Base-by-base conservation (phyloP, 2,329 filamentous ascomycete species). In the Colletotrichum sidae region DNA sequence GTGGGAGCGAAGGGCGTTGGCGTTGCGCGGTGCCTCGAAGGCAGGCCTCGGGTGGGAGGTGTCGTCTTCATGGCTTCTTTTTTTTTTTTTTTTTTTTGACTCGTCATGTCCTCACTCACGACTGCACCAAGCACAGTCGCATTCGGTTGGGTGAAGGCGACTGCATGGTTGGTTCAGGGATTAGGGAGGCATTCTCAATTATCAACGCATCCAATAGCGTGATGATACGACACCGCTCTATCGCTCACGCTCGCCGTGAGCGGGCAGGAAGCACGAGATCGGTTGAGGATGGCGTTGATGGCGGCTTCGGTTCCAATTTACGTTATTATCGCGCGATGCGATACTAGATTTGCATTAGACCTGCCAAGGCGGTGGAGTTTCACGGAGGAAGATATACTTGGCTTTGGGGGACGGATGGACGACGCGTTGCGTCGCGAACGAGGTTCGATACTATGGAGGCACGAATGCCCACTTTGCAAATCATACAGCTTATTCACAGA, bases 301-400 rank as follows among this genome's bases (percentile, higher is more conserved):
- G 53, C 47, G 52, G 34, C 37, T 42, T 38, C 51, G 46, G 38
- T 47, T 53, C 57, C 42, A 25, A 6, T 47, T 58, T 13, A 11
- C 42, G 25, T 46, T 34, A 34, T 12, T n/a, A 11, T 41, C 44
- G 47, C 41, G 25, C 25, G 37, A 11, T 55, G 38, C 39, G 39
- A 17, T 60, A 42, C 58, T 63, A 66, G 63, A 66, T 57, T 57
- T 47, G 58, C 63, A 63, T 66, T 49, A 63, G 62, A 66, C 52
- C 41, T 52, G 38, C 42, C 38, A 34, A 50, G 47, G 47, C 52
- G 42, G 60, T 51, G 38, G 50, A 17, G 53, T 66, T 33, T 57
- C 38, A 46, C 41, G 47, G 17, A 12, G 35, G 49, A 13, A 45
- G 47, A 39, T 37, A 54, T 33, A 52, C 49, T 34, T 46, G 55